Conservation (phyloP, 805 yeast species). For the Millerozyma miso region DNA sequence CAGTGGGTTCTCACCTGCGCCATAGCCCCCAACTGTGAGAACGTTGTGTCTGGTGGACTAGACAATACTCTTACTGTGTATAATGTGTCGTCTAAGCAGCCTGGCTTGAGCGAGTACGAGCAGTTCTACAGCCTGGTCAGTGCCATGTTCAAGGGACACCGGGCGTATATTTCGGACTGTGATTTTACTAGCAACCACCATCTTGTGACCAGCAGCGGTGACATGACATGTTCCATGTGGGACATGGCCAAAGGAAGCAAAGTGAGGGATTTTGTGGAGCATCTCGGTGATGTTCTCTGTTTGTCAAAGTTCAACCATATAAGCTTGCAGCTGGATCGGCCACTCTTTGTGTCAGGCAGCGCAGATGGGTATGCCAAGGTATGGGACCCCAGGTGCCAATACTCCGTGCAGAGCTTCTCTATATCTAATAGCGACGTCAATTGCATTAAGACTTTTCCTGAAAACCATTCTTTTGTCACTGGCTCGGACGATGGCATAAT, state of each 20-base stretch:
- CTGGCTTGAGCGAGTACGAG: not conserved
- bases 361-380: conserved; percentile 65
- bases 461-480: conserved; percentile 62
- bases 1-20: conserved; percentile 80
- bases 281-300: conserved; percentile 66
- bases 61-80: conserved; percentile 77
- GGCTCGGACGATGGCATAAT: conserved; percentile 80
- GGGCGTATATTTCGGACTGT: conserved; percentile 74
- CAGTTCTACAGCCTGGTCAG: conserved; percentile 28
- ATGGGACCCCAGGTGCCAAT: conserved; percentile 59
- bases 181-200: conserved; percentile 57
- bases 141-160: conserved; percentile 70
- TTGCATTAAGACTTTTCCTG: conserved; percentile 56
- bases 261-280: conserved; percentile 55
- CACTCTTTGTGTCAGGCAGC: conserved; percentile 55
- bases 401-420: conserved; percentile 46
- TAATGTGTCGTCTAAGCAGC: conserved; percentile 18
- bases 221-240: conserved; percentile 77
- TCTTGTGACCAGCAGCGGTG: conserved; percentile 74
- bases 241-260: conserved; percentile 61
- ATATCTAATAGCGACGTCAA: conserved; percentile 65
- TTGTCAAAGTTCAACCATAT: conserved; percentile 23
- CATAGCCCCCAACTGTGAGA: conserved; percentile 57
- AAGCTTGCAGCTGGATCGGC: conserved; percentile 6
- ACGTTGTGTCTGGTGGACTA: conserved; percentile 79